Evolutionary conservation across 148 eudicot species (phyloP).

Genomic region (Pharnaceum exiguum): DNA sequence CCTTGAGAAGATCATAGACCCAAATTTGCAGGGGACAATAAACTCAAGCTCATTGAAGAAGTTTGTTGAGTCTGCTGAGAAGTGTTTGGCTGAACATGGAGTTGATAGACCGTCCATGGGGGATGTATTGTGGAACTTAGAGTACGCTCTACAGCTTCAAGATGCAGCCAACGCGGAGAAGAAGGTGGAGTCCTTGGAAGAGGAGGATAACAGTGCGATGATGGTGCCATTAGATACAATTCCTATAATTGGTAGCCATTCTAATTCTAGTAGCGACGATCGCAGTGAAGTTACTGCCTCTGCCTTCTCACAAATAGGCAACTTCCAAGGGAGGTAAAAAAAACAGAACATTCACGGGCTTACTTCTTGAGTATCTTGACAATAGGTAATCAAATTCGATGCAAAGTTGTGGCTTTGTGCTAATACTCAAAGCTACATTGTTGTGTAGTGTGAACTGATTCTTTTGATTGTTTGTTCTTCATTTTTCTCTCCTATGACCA

Average conservation of each 20-base stretch:
- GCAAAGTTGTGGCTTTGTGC: too few species aligned
- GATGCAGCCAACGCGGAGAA: constrained; percentile 42
- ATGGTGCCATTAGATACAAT: constrained; percentile 32
- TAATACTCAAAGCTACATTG: background rate
- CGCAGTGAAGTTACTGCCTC: constrained; percentile 32
- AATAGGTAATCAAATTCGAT: too few species aligned
- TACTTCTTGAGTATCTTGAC: background rate
- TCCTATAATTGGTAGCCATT: constrained; percentile 13
- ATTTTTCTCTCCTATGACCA: background rate
- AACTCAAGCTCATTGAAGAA: constrained; percentile 37
- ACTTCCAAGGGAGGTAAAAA: constrained; percentile 49
- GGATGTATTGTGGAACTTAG: constrained; percentile 64
- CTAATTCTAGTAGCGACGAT: constrained; percentile 25
- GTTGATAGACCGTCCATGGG: constrained; percentile 72
- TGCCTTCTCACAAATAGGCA: constrained; percentile 36
- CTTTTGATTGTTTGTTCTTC: background rate
- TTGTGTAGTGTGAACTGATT: constrained; percentile 13
- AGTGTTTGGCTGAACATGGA: constrained; percentile 58
- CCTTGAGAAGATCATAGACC: constrained; percentile 44
- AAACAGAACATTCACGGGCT: background rate
- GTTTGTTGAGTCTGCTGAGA: constrained; percentile 60
- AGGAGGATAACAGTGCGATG: constrained; percentile 35
- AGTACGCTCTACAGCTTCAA: constrained; percentile 61
- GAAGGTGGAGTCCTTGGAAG: constrained; percentile 21
- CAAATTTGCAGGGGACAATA: constrained; percentile 36